Base-by-base conservation (phyloP, 2,329 filamentous ascomycete genomes). In the Clarireedia monteithiana region DNA sequence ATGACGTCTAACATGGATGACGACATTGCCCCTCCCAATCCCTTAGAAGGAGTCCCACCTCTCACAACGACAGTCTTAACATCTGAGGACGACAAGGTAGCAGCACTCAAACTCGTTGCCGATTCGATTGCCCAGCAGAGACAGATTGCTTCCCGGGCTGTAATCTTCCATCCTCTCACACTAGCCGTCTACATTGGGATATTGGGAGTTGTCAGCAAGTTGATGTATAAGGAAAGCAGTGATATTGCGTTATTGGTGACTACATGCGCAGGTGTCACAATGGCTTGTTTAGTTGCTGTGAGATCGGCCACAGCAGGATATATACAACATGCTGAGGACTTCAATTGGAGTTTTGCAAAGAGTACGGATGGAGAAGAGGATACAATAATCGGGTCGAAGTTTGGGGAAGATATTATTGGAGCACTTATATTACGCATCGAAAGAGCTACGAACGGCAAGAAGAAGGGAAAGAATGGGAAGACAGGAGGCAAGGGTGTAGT, bases 51-150 rank as follows among this genome's bases (percentile, higher is more conserved):
- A 64, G 75, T 87, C 55, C 84, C 85, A 5, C 78, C 83, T 7
- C 79, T 91, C 45, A 80, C 78, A 50, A 82, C 88, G 51, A 80
- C 82, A 63, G 69, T 79, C 23, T 72, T 84, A 45, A 75, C 75
- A 47, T 66, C 67, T 50, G 73, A 81, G 50, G 68, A 76, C 51
- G 86, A 91, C 68, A 83, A 85, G 67, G 73, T 83, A 60, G 78
- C 83, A 55, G 85, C 85, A 17, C 76, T 95, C 51, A 80, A 81
- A 60, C 80, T 95, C 20, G 78, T 95, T 40, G 86, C 89, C 59
- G 89, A 92, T 71, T 89, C 85, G 57, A 81, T 95, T 50, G 88
- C 89, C 38, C 86, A 95, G 72, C 90, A 94, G 75, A 83, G 86
- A 59, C 85, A 89, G 68, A 73, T 79, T 7, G 61, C 58, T 59